A percentile compares a stretch with the other conserved stretches of the same genome.
These are phyloP conservation scores for Scytalidium sp. DNA, from an alignment of 2,329 filamentous ascomycete genomes.

Conservation along the genomic window DNA sequence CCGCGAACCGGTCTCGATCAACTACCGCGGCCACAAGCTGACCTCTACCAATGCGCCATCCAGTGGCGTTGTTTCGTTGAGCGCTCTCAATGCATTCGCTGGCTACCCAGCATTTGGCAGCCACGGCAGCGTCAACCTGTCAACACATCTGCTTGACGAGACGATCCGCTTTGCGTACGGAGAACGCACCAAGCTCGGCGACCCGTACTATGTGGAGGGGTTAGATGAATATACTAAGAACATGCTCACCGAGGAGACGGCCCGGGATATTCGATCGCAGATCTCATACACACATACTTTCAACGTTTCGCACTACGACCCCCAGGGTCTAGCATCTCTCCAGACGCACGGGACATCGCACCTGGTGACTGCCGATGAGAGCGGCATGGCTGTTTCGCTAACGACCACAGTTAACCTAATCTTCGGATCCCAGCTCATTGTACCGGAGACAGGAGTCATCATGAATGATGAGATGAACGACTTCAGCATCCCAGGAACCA, in stretches of 20 bases:
- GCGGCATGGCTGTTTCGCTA: slow-evolving; percentile 59
- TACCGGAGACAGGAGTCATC: slow-evolving; percentile 68
- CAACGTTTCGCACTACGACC: slow-evolving; percentile 60
- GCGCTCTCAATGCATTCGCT: slow-evolving; percentile 71
- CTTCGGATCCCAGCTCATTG: slow-evolving; percentile 61
- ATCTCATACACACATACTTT: slow-evolving; percentile 57
- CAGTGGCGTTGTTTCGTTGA: slow-evolving; percentile 72
- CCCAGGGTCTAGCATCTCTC: slow-evolving; percentile 55
- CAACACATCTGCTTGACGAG: slow-evolving; percentile 65
- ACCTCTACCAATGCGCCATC: slow-evolving; percentile 70
- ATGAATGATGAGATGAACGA: slow-evolving; percentile 65
- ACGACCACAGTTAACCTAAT: slow-evolving; percentile 67
- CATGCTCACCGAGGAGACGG: slow-evolving; percentile 52
- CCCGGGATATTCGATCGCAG: slow-evolving; percentile 49
- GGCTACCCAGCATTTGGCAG: slow-evolving; percentile 52
- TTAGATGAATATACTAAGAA: slow-evolving; percentile 49
- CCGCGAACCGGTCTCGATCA: slow-evolving; percentile 59
- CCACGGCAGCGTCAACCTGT: slow-evolving; percentile 46
- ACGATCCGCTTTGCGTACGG: slow-evolving; percentile 67
- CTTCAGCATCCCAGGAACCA: slow-evolving; percentile 61
- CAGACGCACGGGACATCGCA: slow-evolving; percentile 47
- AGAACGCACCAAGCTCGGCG: slow-evolving; percentile 58
- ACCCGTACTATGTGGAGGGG: slow-evolving; percentile 58
- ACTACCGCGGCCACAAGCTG: slow-evolving; percentile 69
- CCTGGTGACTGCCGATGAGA: slow-evolving; percentile 51